Evolutionary conservation across 2,329 filamentous ascomycete species (phyloP).

Genomic region (Epichloe sibirici): DNA sequence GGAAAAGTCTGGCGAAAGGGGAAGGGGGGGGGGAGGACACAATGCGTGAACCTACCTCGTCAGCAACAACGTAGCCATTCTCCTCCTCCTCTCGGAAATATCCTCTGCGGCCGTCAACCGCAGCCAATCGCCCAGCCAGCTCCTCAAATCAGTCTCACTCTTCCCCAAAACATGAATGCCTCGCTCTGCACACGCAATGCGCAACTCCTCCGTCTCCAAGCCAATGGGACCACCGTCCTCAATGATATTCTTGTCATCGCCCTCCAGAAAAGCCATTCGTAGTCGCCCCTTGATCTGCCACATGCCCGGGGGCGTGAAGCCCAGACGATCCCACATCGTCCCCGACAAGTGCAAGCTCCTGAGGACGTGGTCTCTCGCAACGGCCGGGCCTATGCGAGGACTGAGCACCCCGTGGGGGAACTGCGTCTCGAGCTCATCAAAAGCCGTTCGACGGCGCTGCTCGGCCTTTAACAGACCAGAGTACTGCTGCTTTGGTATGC

Average conservation of each 20-base stretch:
- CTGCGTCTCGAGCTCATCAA: slow-evolving; percentile 27
- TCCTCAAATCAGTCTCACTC: slow-evolving; percentile 44
- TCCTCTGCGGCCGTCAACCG: slow-evolving; percentile 28
- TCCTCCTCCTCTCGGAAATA: slow-evolving; percentile 23
- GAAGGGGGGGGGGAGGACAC: neutral
- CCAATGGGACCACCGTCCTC: slow-evolving; percentile 44
- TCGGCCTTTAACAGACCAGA: slow-evolving; percentile 44
- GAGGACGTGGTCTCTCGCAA: slow-evolving; percentile 27
- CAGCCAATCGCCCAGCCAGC: slow-evolving; percentile 35
- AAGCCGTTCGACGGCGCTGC: slow-evolving; percentile 35
- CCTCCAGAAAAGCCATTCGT: slow-evolving; percentile 49
- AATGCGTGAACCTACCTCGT: slow-evolving; percentile 24
- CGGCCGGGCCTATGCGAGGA: slow-evolving; percentile 15
- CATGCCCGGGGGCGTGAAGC: slow-evolving; percentile 34
- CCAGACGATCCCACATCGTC: slow-evolving; percentile 36
- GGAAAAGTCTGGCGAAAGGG: neutral
- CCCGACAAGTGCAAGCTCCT: slow-evolving; percentile 33
- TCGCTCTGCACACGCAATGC: slow-evolving; percentile 58
- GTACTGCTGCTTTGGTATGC: slow-evolving; percentile 64
- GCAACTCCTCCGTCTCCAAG: slow-evolving; percentile 52
- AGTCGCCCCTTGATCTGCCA: slow-evolving; percentile 40
- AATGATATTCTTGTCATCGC: slow-evolving; percentile 59
- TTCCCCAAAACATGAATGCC: slow-evolving; percentile 47
- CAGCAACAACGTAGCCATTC: slow-evolving; percentile 27
- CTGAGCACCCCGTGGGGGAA: slow-evolving; percentile 24